These are phyloP conservation scores for Colletotrichum siamense DNA, from an alignment of 2,329 filamentous ascomycete genomes.

Conservation along the genomic window DNA sequence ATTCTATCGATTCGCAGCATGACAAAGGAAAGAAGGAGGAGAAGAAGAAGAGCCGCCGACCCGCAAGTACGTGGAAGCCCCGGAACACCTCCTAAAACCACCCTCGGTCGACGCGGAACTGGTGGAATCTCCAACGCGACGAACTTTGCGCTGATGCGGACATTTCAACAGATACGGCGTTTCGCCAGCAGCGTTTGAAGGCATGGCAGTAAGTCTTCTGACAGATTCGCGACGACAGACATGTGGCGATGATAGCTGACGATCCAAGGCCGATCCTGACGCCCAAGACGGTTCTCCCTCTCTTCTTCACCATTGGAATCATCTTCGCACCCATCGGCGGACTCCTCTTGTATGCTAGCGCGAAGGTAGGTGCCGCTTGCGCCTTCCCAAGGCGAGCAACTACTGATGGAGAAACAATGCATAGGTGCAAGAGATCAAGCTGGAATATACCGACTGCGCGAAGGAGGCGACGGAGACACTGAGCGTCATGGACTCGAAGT, in stretches of 20 bases:
- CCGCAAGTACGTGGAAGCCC: constrained; percentile 73
- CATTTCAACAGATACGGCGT: constrained; percentile 78
- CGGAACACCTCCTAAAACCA: background rate
- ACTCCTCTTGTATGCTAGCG: constrained; percentile 83
- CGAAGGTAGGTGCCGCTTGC: constrained; percentile 60
- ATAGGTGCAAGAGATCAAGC: constrained; percentile 86
- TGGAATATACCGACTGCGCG: constrained; percentile 88
- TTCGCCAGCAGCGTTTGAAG: constrained; percentile 94
- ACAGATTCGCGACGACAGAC: background rate
- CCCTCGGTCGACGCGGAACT: constrained; percentile 4
- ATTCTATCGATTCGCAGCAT: constrained; percentile 62
- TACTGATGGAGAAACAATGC: background rate
- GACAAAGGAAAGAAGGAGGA: constrained; percentile 60
- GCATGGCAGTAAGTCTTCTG: constrained; percentile 88
- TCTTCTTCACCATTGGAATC: constrained; percentile 89
- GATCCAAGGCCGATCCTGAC: constrained; percentile 84
- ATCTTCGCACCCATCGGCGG: constrained; percentile 95
- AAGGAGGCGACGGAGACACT: constrained; percentile 52
- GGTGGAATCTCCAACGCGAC: background rate
- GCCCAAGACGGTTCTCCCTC: constrained; percentile 88
- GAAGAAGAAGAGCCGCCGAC: constrained; percentile 90
- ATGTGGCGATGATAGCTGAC: constrained; percentile 11
- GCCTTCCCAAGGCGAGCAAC: background rate
- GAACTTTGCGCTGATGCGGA: background rate
- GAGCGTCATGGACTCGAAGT: constrained; percentile 57